Base-by-base conservation (phyloP, 1,284 basidiomycete genomes). In the Malassezia sympodialis region DNA sequence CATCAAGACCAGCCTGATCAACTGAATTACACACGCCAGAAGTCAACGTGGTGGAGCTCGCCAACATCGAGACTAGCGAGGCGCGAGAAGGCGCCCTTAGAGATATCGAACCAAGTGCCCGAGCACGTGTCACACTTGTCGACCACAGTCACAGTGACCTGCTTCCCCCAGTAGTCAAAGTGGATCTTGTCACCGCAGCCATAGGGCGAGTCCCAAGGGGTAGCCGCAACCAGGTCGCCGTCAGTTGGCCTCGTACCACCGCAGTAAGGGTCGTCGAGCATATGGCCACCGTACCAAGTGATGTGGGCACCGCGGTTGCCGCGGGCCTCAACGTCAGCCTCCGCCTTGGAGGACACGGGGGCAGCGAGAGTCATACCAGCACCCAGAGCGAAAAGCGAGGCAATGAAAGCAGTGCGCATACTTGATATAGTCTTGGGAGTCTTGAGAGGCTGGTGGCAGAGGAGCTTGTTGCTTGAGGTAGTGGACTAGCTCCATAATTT, bases 151-250 rank as follows among this genome's bases (percentile, higher is more conserved):
- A 61, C 68, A 0, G 57, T 53, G 3, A 68, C 67, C 60, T 61
- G 63, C 53, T 71, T 69, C 52, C 67, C 67, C 17, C 43, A 54
- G 50, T 60, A 63, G 49, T 61, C 60, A 5, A 70, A 30, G 46
- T 62, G 62, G 11, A 71, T 51, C 8, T 53, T 59, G 46, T 73
- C 70, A 31, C 68, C 67, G 39, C 70, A 73, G 32, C 62, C 56
- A 42, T 65, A 67, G 0, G 62, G 66, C 2, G 58, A 63, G 51
- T 63, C 57, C 48, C 55, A 17, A 39, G 59, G 56, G 17, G 68
- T 66, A 12, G 70, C 70, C 11, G 56, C 66, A 8, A 72, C 51
- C 41, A 61, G 35, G 28, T 62, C 62, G 15, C 60, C 28, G 54
- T 69, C 69, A 19, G 35, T 62, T 6, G 70, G 70, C 10, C 59